Evolutionary conservation across 352 stramenopile species (phyloP).

Genomic region (Globisporangium carolinianum): DNA sequence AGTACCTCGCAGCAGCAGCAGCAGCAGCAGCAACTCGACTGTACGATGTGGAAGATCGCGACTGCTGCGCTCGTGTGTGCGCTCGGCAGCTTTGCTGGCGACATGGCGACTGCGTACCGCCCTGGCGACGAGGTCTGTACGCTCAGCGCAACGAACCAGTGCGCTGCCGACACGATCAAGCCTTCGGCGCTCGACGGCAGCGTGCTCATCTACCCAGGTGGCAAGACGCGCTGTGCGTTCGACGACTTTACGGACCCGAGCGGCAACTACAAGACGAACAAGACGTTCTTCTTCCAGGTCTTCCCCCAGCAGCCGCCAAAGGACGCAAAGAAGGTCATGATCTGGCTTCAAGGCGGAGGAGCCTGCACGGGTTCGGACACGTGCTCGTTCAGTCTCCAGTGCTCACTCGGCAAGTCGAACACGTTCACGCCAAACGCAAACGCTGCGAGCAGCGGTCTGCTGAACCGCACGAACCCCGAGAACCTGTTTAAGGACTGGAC

Average conservation of each 20-base stretch:
- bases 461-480: conserved; percentile 27
- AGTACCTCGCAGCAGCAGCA: too few species aligned
- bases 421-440: conserved; percentile 25
- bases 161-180: conserved; percentile 18
- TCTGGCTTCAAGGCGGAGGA: conserved; percentile 35
- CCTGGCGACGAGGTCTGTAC: conserved; percentile 19
- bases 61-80: conserved; percentile 4
- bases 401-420: conserved; percentile 12
- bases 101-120: conserved; percentile 1
- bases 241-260: conserved; percentile 12
- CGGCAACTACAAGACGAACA: conserved; percentile 11
- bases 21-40: not conserved
- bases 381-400: conserved; percentile 34
- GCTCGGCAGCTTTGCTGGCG: not conserved
- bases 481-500: conserved; percentile 47
- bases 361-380: conserved; percentile 28
- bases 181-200: conserved; percentile 17
- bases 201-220: conserved; percentile 22
- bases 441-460: conserved; percentile 21
- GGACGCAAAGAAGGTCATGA: conserved; percentile 26
- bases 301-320: conserved; percentile 27
- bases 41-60: conserved; percentile 10
- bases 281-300: conserved; percentile 39
- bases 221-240: conserved; percentile 17
- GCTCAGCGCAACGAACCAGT: conserved; percentile 18